Conservation (phyloP, 768 basidiomycete genomes). For the Thelephora ganbajun region DNA sequence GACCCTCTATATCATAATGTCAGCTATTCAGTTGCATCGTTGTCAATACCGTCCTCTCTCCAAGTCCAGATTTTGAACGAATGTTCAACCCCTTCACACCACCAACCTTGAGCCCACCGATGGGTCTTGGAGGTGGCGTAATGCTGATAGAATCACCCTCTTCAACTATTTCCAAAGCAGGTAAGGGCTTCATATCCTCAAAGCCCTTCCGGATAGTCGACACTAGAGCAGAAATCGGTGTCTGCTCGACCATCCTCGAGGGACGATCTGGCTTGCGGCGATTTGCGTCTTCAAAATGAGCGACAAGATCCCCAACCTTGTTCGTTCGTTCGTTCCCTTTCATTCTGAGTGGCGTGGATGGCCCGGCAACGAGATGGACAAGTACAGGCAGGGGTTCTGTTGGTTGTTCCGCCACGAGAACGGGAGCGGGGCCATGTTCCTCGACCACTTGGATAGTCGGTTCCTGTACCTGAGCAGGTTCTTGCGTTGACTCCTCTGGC, state of each 20-base stretch:
- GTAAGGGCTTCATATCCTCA: conserved; percentile 9
- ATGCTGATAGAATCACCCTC: conserved; percentile 3
- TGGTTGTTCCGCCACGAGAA: background rate
- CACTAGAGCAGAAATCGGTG: conserved; percentile 51
- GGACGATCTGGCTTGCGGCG: background rate
- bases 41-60: background rate
- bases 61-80: background rate
- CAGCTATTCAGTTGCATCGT: background rate
- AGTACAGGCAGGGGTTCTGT: background rate
- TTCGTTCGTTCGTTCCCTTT: background rate
- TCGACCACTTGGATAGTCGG: background rate
- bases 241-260: conserved; percentile 16
- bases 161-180: background rate
- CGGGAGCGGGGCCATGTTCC: too few relatives aligned
- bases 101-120: conserved; percentile 5
- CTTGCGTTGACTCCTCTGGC: background rate
- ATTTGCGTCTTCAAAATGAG: background rate
- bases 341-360: too few relatives aligned
- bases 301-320: background rate
- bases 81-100: background rate
- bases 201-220: conserved; percentile 47
- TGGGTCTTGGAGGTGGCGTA: background rate
- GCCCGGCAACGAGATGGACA: background rate
- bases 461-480: conserved; percentile 3
- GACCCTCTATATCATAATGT: background rate